Conservation (phyloP, 495 filamentous ascomycete genomes). For the Talaromyces liani region DNA sequence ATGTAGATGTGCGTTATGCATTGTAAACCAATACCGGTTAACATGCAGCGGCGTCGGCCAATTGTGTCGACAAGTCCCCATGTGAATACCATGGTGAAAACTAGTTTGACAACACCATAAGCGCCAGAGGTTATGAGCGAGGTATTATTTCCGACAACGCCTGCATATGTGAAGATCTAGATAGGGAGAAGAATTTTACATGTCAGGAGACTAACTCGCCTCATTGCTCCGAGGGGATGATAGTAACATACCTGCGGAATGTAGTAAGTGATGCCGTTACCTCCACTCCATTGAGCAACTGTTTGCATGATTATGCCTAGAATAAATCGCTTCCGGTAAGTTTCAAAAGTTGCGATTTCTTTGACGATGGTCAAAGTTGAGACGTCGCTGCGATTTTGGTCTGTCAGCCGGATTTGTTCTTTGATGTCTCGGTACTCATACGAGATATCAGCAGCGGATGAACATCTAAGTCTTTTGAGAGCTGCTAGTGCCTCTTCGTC, state of each 20-base stretch:
- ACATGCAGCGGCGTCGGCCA: constrained; percentile 32
- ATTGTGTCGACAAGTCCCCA: constrained; percentile 38
- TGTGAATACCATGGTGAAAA: constrained; percentile 41
- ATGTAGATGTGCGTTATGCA: constrained; percentile 37
- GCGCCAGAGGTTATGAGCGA: constrained; percentile 36
- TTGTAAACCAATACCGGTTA: constrained; percentile 31
- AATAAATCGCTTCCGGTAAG: constrained; percentile 41
- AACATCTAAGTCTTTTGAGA: constrained; percentile 34
- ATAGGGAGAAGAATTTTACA: too few relatives aligned
- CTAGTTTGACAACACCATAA: constrained; percentile 38
- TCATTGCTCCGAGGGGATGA: too few relatives aligned
- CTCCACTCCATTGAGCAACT: constrained; percentile 39
- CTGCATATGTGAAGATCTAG: constrained; percentile 33
- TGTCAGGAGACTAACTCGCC: too few relatives aligned
- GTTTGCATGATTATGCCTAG: constrained; percentile 38
- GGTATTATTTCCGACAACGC: constrained; percentile 19
- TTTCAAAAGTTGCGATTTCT: constrained; percentile 31
- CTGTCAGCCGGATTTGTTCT: constrained; percentile 21
- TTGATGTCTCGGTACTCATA: constrained; percentile 32
- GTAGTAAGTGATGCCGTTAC: constrained; percentile 43
- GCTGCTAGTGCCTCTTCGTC: constrained; percentile 24
- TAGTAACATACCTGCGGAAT: constrained; percentile 16
- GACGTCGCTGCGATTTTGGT: constrained; percentile 23
- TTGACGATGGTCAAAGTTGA: constrained; percentile 32
- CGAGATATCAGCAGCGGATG: constrained; percentile 19